phyloP scores from a whole-genome alignment of 225 moss, liverwort and hornwort genomes.

The Bryoerythrophyllum caledonicum region DNA sequence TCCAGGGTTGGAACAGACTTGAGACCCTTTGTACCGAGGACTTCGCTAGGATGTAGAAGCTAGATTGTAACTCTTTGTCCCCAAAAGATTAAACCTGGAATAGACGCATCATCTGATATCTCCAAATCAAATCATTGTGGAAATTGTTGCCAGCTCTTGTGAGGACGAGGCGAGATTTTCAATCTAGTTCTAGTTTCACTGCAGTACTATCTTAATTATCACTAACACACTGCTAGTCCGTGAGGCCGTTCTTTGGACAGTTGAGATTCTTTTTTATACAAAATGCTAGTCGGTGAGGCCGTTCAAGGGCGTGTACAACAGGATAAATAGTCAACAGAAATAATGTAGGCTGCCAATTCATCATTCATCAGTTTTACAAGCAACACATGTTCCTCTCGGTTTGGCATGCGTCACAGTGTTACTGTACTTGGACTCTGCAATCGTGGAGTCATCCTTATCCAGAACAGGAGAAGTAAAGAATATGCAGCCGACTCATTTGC shows the following conservation, averaged over 20 bases:
- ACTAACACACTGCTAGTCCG: slow-evolving; percentile 1
- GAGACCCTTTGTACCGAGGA: slow-evolving; percentile 23
- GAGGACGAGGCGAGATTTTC: slow-evolving; percentile 14
- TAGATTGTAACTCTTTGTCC: slow-evolving; percentile 23
- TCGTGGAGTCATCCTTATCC: background rate
- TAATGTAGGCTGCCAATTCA: background rate
- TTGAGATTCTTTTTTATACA: too few species aligned
- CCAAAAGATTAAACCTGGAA: slow-evolving; percentile 12
- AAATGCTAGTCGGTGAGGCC: slow-evolving; percentile 9
- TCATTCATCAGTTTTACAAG: background rate
- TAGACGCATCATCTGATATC: slow-evolving; percentile 14
- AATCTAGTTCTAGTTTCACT: slow-evolving; percentile 4
- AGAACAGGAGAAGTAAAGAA: too few species aligned
- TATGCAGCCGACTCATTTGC: too few species aligned
- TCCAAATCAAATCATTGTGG: slow-evolving; percentile 19
- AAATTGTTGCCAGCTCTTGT: slow-evolving; percentile 22
- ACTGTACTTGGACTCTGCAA: too few species aligned
- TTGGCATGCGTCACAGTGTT: background rate
- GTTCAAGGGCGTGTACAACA: slow-evolving; percentile 26
- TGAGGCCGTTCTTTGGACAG: slow-evolving; percentile 18
- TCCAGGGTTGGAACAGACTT: slow-evolving; percentile 25
- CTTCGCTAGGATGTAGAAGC: slow-evolving; percentile 14
- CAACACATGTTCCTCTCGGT: background rate
- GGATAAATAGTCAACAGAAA: slow-evolving; percentile 1
- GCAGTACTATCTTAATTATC: slow-evolving; percentile 4